Evolutionary conservation across 2,329 filamentous ascomycete species (phyloP), one percentile per base, ranked within the genome.

Genomic region (Fusarium luffae): DNA sequence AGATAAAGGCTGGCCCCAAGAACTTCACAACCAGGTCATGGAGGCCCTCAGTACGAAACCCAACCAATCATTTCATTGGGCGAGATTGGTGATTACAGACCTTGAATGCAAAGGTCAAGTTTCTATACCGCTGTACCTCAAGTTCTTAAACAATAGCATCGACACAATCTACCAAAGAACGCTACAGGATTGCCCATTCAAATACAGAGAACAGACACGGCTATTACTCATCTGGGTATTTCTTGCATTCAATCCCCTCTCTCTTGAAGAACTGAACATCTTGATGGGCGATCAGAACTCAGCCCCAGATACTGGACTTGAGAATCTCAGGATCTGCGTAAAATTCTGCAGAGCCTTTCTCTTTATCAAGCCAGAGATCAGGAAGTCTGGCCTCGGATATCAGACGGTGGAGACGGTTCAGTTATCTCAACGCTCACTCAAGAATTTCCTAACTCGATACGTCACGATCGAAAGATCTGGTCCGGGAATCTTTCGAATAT

Each of bases 361-460:
- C 4, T 3, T n/a, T 3, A 44, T 11, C 4, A 66, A 16, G 14
- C 12, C 32, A 3, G 59, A 64, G 18, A 47, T 7, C 4, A 47
- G 59, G 7, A 59, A 50, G 5, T 30, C 12, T 14, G 40, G 32
- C 1, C 13, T 37, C 3, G 46, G 41, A 16, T 51, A 64, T 2
- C 37, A 59, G 30, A 42, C 13, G 4, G 19, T 60, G 2, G 19
- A 66, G 12, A 66, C 63, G 5, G 4, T 66, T 3, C 61, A 66
- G 4, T 18, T 66, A 8, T 40, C 37, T 5, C 54, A 60, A 13
- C 42, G 10, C 41, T 66, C 62, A 27, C 41, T 43, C 4, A 51
- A n/a, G 19, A 25, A 48, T 30, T 60, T 49, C n/a, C 30, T 54
- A 19, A 12, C 40, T 4, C 54, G 47, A 41, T 18, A n/a, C 10